A percentile compares a stretch with the other conserved stretches of the same genome.
Conservation (phyloP, 768 basidiomycete genomes). For the Sarcomyxa edulis region DNA sequence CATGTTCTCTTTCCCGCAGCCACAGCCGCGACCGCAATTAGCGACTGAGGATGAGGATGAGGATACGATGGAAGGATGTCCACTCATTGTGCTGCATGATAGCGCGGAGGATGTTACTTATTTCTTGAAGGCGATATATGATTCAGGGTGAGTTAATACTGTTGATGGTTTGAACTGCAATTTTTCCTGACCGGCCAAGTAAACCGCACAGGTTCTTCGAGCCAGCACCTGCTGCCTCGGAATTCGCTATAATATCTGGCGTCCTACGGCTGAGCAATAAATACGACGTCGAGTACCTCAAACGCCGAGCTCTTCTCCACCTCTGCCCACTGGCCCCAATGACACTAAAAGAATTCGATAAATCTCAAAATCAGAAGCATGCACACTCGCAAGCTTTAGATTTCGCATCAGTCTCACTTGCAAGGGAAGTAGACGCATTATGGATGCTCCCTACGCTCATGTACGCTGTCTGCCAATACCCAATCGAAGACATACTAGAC, state of each 20-base stretch:
- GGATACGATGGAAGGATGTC: no score
- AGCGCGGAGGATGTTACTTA: constrained; percentile 5
- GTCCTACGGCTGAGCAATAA: constrained; percentile 8
- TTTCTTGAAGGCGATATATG: constrained; percentile 10
- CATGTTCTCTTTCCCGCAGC: constrained; percentile 10
- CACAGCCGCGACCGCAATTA: no score
- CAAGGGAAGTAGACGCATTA: background rate
- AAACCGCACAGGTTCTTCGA: constrained; percentile 5
- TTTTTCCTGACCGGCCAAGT: background rate
- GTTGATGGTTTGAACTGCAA: background rate
- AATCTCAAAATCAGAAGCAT: background rate
- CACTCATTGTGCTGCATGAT: constrained; percentile 8
- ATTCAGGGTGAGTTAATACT: constrained; percentile 7
- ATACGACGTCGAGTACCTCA: constrained; percentile 7
- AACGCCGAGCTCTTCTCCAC: constrained; percentile 5
- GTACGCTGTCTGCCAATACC: constrained; percentile 1
- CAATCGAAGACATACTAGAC: constrained; percentile 2
- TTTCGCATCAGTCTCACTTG: background rate
- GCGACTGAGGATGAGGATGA: constrained; percentile 6
- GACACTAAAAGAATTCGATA: constrained; percentile 1
- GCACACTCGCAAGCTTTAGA: background rate
- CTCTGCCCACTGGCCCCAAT: constrained; percentile 1
- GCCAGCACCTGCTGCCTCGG: constrained; percentile 1
- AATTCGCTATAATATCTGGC: constrained; percentile 1
- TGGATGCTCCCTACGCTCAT: constrained; percentile 2